These are phyloP conservation scores for Chlamydomonas sphaeroides DNA, from an alignment of 139 green algal genomes.

Conservation along the genomic window DNA sequence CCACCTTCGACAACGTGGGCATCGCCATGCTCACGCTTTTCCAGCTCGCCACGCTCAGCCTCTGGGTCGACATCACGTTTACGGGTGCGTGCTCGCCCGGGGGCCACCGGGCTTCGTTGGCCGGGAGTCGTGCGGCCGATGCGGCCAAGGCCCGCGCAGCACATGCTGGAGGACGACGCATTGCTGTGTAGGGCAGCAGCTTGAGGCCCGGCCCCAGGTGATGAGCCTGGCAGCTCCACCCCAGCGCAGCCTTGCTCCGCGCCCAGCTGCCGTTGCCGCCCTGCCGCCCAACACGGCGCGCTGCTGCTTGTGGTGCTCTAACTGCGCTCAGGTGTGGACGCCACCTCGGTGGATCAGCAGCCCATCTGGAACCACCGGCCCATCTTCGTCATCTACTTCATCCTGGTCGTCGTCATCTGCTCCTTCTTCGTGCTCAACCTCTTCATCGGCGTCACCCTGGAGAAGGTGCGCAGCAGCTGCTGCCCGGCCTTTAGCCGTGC, in stretches of 20 bases:
- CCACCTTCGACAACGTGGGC: slow-evolving; percentile 78
- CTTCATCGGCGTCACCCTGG: slow-evolving; percentile 40
- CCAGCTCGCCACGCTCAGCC: slow-evolving; percentile 41
- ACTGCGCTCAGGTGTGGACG: slow-evolving; percentile 63
- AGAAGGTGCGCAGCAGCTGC: slow-evolving; percentile 37
- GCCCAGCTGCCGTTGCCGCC: no score
- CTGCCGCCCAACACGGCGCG: no score
- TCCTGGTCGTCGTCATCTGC: slow-evolving; percentile 56
- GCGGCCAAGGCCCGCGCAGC: no score
- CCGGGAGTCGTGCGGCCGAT: no score
- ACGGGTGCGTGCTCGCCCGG: slow-evolving; percentile 19
- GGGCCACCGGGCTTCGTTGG: no score
- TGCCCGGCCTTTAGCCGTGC: no score
- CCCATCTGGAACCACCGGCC: slow-evolving; percentile 59
- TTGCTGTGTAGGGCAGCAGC: no score
- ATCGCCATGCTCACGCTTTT: slow-evolving; percentile 69
- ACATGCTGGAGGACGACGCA: no score
- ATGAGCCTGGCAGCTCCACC: no score
- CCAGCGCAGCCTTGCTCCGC: no score
- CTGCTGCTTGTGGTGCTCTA: no score
- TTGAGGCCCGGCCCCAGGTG: no score
- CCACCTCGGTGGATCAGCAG: slow-evolving; percentile 60
- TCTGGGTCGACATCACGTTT: slow-evolving; percentile 72
- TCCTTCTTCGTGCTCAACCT: slow-evolving; percentile 48
- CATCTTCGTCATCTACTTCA: slow-evolving; percentile 69